Conservation (phyloP, 2,329 filamentous ascomycete species). For the Phyllosticta ampelicida region DNA sequence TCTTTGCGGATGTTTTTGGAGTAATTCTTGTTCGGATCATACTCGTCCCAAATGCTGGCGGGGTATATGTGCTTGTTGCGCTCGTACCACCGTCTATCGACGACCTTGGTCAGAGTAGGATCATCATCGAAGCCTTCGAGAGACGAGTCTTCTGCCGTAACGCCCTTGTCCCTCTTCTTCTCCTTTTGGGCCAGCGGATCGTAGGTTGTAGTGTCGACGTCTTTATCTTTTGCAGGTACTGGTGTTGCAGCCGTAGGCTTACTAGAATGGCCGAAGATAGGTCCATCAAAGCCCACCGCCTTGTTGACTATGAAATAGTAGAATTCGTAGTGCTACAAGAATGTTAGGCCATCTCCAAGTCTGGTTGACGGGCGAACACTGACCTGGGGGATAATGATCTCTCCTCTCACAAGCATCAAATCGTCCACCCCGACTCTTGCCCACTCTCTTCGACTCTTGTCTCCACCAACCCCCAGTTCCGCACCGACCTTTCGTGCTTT, state of each 20-base stretch:
- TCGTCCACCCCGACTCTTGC: conserved; percentile 91
- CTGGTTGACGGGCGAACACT: conserved; percentile 28
- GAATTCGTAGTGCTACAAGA: conserved; percentile 79
- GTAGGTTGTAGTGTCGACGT: conserved; percentile 22
- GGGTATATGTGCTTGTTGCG: conserved; percentile 97
- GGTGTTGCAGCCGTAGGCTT: conserved; percentile 36
- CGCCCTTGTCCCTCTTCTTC: conserved; percentile 23
- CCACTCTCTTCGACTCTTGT: conserved; percentile 69
- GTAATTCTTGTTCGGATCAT: conserved; percentile 83
- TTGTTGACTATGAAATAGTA: conserved; percentile 95
- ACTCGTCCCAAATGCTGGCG: conserved; percentile 90
- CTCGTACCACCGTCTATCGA: conserved; percentile 94
- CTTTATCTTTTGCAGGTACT: conserved; percentile 11
- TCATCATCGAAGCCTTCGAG: conserved; percentile 70
- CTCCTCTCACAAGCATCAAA: conserved; percentile 81
- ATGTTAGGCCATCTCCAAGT: background rate
- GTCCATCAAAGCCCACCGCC: conserved; percentile 60
- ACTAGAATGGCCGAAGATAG: conserved; percentile 66
- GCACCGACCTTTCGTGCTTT: conserved; percentile 84
- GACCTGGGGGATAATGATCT: conserved; percentile 89
- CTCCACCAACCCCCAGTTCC: conserved; percentile 60
- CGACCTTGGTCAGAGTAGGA: conserved; percentile 76
- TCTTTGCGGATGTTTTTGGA: conserved; percentile 68
- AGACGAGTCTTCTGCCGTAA: conserved; percentile 21
- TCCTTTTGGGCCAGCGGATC: conserved; percentile 31